Base-by-base conservation (phyloP, 352 stramenopile species). In the Phytophthora foliorum region DNA sequence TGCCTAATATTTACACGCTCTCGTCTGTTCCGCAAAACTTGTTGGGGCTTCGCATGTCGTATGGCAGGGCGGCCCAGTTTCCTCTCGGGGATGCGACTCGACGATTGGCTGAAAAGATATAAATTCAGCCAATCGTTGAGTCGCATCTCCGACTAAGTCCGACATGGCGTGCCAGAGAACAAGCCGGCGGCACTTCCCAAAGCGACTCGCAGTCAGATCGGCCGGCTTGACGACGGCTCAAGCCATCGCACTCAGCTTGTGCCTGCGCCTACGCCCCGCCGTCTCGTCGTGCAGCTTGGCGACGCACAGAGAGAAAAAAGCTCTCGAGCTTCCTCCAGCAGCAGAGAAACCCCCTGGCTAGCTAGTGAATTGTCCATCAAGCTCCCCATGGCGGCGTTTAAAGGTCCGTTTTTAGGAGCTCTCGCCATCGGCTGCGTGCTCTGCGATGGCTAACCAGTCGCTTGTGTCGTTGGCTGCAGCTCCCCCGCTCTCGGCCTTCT, bases 401-500 rank as follows among this genome's bases (percentile, higher is more conserved):
- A 92, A 90, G 83, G 83, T 91, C 61, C 61, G 63, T 66, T 32
- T 24, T 45, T 42, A 42, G 10, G 34, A 31, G 27, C 27, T 31
- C 4, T 31, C 27, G 29, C 29, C 29, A 34, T 34, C 29, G 9
- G 8, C 29, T 34, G 29, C 4, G 8, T 34, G 29, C 29, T 34
- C 29, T 34, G 13, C 7, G 36, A 42, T 42, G 36, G 55, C 45
- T 62, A 22, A 55, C 39, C 34, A 22, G 6, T 61, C 19, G 4
- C 46, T 5, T 72, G 46, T 75, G 31, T 6, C 53, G 0, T 29
- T n/a, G 3, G 22, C n/a, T 42, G 24, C 45, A 93, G 86, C 86
- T 77, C 87, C 88, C 21, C 88, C 86, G 62, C 83, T 96, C 51
- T 96, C 89, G 27, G 87, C 86, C 41, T 96, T 96, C 59, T 96